Evolutionary conservation across 495 filamentous ascomycete species (phyloP).

Genomic region (Penicillium atrosanguineum): DNA sequence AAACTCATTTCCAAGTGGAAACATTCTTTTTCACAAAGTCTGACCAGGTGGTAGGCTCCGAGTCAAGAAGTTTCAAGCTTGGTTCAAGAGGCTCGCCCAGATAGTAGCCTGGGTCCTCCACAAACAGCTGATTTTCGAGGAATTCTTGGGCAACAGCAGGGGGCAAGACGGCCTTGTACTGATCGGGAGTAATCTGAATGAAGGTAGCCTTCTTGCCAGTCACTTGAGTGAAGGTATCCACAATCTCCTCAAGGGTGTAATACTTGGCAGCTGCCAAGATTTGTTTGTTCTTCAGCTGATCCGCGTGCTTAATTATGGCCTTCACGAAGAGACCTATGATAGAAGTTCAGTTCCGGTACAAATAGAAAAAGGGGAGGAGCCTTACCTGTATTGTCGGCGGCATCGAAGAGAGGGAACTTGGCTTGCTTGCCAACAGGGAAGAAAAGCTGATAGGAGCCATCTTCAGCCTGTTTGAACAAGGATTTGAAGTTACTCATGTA

Average conservation of each 20-base stretch:
- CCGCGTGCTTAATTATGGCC: constrained; percentile 33
- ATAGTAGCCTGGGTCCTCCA: constrained; percentile 53
- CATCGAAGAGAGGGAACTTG: constrained; percentile 52
- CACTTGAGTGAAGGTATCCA: constrained; percentile 46
- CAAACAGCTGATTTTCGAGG: constrained; percentile 51
- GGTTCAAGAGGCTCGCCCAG: constrained; percentile 31
- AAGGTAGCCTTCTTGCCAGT: constrained; percentile 48
- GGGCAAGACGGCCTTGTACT: constrained; percentile 41
- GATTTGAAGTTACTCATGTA: constrained; percentile 54
- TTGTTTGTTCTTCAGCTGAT: constrained; percentile 23
- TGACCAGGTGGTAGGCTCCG: constrained; percentile 11
- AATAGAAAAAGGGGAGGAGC: not conserved
- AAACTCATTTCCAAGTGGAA: constrained; percentile 8
- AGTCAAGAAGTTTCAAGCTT: constrained; percentile 15
- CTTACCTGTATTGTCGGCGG: constrained; percentile 50
- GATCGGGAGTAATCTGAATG: constrained; percentile 42
- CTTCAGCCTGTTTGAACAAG: constrained; percentile 18
- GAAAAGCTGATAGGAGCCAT: constrained; percentile 14
- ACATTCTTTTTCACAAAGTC: constrained; percentile 18
- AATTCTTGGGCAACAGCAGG: constrained; percentile 44
- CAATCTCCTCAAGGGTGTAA: constrained; percentile 43
- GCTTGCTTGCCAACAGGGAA: constrained; percentile 25
- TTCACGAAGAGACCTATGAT: constrained; percentile 44
- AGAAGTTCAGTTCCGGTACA: not conserved
- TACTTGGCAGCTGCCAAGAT: constrained; percentile 47